phyloP scores from a whole-genome alignment of 768 basidiomycete genomes.

The Psilocybe cubensis region DNA sequence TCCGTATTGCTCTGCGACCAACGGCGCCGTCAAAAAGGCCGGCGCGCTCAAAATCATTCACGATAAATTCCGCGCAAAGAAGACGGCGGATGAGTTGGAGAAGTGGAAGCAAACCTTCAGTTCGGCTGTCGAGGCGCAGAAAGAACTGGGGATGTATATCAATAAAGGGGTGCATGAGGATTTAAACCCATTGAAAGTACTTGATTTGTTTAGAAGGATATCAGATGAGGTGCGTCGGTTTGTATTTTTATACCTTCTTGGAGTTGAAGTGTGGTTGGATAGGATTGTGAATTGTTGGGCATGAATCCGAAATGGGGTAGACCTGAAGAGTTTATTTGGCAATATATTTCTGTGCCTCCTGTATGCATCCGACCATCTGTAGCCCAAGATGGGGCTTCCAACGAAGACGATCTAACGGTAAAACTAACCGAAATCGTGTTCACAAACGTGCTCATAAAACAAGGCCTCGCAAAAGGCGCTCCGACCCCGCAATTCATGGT shows the following conservation, averaged over 20 bases:
- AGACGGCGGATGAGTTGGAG: conserved; percentile 87
- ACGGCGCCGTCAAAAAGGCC: conserved; percentile 95
- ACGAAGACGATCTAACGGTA: conserved; percentile 97
- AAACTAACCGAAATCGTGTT: conserved; percentile 97
- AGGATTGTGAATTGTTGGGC: conserved; percentile 96
- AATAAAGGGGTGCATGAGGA: conserved; percentile 92
- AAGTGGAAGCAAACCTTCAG: conserved; percentile 84
- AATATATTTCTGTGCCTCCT: conserved; percentile 97
- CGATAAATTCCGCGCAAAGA: conserved; percentile 96
- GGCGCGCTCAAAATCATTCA: conserved; percentile 96
- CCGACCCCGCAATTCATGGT: conserved; percentile 92
- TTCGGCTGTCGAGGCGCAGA: conserved; percentile 82
- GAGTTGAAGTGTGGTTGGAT: background rate
- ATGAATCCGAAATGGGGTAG: conserved; percentile 86
- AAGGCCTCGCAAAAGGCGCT: conserved; percentile 85
- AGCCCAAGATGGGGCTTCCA: conserved; percentile 96
- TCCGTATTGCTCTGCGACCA: conserved; percentile 90
- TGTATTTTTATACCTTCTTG: background rate
- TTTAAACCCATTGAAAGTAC: conserved; percentile 90
- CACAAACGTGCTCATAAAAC: conserved; percentile 90
- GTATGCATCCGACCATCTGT: conserved; percentile 98
- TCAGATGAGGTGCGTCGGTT: conserved; percentile 74
- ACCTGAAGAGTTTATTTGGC: conserved; percentile 98
- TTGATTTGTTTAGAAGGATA: conserved; percentile 91
- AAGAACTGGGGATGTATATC: conserved; percentile 82